Evolutionary conservation across 2,329 filamentous ascomycete genomes (phyloP), one percentile per base, ranked within the genome.

Genomic region (Fusarium euwallaceae): DNA sequence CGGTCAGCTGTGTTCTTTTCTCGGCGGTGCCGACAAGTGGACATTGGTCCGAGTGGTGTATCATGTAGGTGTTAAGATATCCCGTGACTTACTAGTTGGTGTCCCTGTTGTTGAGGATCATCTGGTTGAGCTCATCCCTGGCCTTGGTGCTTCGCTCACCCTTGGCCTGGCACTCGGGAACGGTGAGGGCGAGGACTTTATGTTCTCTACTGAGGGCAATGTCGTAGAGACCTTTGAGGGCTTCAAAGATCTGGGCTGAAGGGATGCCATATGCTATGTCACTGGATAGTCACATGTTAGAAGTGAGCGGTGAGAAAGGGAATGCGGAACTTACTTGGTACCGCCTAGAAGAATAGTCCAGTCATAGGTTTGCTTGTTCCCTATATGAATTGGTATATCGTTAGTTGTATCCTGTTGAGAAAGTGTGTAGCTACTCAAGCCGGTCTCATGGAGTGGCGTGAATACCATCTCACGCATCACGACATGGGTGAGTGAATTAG

Each of bases 261-360:
- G 80, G 61, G 7, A 81, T 69, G 10, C 79, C 78, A 69, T 83
- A 83, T 24, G 81, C 87, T 6, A 93, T 79, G 73, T 93, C 91
- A 76, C 86, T 88, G 64, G 32, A 27, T 27, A 20, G 29, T 39
- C 12, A 32, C 37, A 20, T 1, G 48, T 74, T 32, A 72, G 64
- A n/a, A 6, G 29, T 24, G 48, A 16, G 32, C 43, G 17, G 27
- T 8, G 16, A 22, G 12, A 24, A 20, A 9, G 29, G 16, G n/a
- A 2, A 34, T 8, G 20, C 9, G 17, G 51, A 39, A 66, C 84
- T 62, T 82, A 88, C 84, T 93, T 93, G 59, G 91, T 92, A 3
- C 91, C 91, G 10, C 89, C 91, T 3, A 93, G 85, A 6, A 92
- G 81, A 36, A 93, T 87, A 16, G 88, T 87, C 89, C 90, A 93